Evolutionary conservation across 805 yeast species (phyloP), one percentile per base, ranked within the genome.

Genomic region (Spathaspora boniae): DNA sequence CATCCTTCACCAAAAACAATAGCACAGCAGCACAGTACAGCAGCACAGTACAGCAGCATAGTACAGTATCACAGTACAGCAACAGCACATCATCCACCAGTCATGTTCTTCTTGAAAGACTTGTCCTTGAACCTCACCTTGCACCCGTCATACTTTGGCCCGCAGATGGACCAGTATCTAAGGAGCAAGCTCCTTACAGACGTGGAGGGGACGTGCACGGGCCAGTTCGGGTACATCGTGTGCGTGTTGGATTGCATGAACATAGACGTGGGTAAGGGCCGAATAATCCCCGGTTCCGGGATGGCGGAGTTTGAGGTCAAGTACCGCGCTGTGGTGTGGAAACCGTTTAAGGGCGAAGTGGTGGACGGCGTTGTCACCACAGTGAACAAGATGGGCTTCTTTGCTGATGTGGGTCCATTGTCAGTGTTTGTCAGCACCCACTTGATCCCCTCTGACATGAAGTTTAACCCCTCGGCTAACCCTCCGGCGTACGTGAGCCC

Each of bases 201-300:
- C 56, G 98, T 93, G 28, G 98, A 93, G 65, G 98, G 98, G 17
- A 88, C 98, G 1, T 93, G 98, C 65, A 89, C 98, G 0, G 98
- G 98, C 51, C 96, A 93, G 61, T 93, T 93, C 68, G 98, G 98
- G 9, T 93, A 93, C 60, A 93, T 93, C 47, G 82, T 93, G 39
- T 91, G 97, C 63, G 98, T 93, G 29, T 71, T 93, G 56, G 98
- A 93, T 56, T 86, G 94, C 46, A 87, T 86, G 83, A 77, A 82
- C 46, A 87, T 93, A 39, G 97, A 93, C 54, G 94, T 93, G 23
- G 98, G 96, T 31, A 82, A 87, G 49, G 98, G 98, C 14, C 72
- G 85, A 48, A 86, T 93, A 44, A 74, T 93, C 29, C 95, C 98
- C 3, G 82, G 89, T 16, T 80, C 82, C 39, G 98, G 98, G 2